Base-by-base conservation (phyloP, 2,329 filamentous ascomycete genomes). In the Aquanectria penicillioides region DNA sequence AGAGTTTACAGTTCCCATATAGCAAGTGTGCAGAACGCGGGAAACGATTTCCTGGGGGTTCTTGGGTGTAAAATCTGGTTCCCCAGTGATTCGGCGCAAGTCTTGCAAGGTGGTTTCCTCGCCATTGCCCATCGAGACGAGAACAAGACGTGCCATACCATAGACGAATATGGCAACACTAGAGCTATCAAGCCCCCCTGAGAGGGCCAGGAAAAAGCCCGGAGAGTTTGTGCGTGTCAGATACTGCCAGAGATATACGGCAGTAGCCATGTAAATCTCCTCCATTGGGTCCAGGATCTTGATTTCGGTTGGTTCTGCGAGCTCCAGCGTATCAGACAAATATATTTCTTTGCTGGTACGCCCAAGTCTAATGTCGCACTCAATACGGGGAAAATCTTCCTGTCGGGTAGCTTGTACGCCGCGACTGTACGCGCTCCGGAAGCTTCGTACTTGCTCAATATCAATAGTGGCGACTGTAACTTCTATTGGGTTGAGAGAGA, bases 381-480 rank as follows among this genome's bases (percentile, higher is more conserved):
- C 58, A 7, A 68, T 64, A 53, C 66, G 50, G 5, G 67, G 52
- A 15, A 65, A 68, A 9, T 65, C 57, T 10, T 41, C 29, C 5
- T 53, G 51, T 17, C 46, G 36, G 55, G 84, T 80, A 7, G 86
- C 83, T 69, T 91, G 89, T 18, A 86, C 69, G 6, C 83, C 83
- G 51, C 87, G 80, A 11, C 83, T 84, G 8, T 83, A 80, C 0
- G 82, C 75, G 6, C 77, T 84, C 0, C 90, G 79, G 66, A 81
- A 88, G 1, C 82, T 78, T 26, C 89, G 79, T 5, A 94, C 89
- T 61, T 92, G 88, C 67, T 94, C 91, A 3, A 91, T 77, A 65
- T 90, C 88, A 3, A 90, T 79, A 0, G 87, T 90, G 2, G 88
- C 88, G 2, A 83, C 86, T 11, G 89, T 75, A 1, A 90, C 86